Evolutionary conservation across 768 basidiomycete genomes (phyloP), one percentile per base, ranked within the genome.

Genomic region (Macrolepiota dolichaula): DNA sequence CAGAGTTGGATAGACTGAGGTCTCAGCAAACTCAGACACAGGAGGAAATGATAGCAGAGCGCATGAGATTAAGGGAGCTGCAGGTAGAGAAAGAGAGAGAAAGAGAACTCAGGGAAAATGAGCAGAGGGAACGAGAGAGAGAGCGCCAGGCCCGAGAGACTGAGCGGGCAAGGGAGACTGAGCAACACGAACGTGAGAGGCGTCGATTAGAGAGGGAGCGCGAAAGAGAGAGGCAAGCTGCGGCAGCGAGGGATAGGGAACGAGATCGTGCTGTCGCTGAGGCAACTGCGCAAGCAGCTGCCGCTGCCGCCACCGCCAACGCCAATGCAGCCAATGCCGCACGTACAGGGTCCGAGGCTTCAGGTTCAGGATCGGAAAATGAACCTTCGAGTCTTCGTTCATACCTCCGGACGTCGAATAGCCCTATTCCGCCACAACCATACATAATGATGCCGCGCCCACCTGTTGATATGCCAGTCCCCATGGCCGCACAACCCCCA

Each of bases 361-460:
- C 57, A 13, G 50, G 19, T 11, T 59, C 57, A n/a, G 49, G 42
- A 6, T 53, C 52, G 24, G 59, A 55, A n/a, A 37, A 24, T 9
- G 52, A 29, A 24, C 22, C 11, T 1, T 19, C 27, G 7, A 15
- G 44, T 3, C 32, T 15, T 47, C 35, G 46, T 35, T 9, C 46
- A n/a, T 25, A 42, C 10, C 52, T 54, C n/a, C 37, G 54, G 11
- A 37, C n/a, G 13, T 32, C 35, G 24, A 17, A 36, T 54, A 24
- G 52, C 24, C 52, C 52, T 4, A 40, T 51, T 17, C 50, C 57
- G 11, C 57, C 57, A 51, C 38, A 40, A 10, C 57, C 59, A 0
- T 61, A 55, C 37, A 37, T 61, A n/a, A 35, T 52, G 7, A 61
- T 61, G 59, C 59, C 52, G 6, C 52, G 52, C 36, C 59, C 59